Evolutionary conservation across 225 moss, liverwort and hornwort species (phyloP), one percentile per base, ranked within the genome.

Genomic region (Ulota crispa): DNA sequence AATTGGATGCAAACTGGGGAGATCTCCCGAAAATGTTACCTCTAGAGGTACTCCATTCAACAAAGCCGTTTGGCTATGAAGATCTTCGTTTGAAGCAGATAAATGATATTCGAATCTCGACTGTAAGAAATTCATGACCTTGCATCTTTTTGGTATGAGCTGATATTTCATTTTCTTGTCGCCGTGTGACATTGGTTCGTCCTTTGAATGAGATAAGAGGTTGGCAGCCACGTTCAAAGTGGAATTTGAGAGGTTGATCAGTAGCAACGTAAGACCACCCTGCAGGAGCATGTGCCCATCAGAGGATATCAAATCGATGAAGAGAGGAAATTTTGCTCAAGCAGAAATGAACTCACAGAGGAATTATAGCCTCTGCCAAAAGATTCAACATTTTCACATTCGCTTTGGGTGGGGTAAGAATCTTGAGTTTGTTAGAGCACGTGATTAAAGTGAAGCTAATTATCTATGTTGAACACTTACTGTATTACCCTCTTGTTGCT

Each of bases 211-310:
- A 37, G 80, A 76, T 54, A 80, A 68, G 41, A 90, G 45, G 68
- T 72, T 80, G 56, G 88, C 83, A 26, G 84, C 81, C 80, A 96
- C 86, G 21, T 74, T 80, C 72, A 65, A 84, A 34, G 94, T 94
- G 56, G 80, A 80, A 75, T 94, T 96, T 53, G 89, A 91, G 50
- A 92, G 81, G 68, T 96, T 96, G 63, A 96, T 92, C 27, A 96
- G 57, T 78, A 96, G 70, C 9, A 96, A 70, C 57, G 96, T 89
- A 75, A 94, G 83, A 72, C 94, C 94, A 20, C 89, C 94, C 96
- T 94, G 89, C 80, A 78, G 34, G 34, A 6, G 76, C 78, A 75
- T 67, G 59, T 32, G 76, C 20, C 30, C 60, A 57, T 85, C 60
- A 83, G 65, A 50, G 63, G 30, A 27, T 20, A 56, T 75, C 64